Base-by-base conservation (phyloP, 495 filamentous ascomycete genomes). In the Hypoxylon crocopeplum region DNA sequence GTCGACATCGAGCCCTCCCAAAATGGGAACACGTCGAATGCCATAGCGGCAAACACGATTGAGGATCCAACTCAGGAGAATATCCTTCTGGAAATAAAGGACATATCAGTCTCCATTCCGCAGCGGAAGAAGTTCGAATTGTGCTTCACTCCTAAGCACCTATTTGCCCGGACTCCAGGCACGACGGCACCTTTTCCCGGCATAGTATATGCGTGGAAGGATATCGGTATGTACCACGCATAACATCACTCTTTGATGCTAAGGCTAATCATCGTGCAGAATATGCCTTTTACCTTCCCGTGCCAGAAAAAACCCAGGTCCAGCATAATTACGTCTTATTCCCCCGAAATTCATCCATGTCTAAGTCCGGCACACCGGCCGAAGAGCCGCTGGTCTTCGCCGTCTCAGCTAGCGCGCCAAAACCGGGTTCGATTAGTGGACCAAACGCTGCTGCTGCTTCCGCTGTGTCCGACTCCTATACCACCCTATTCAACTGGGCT, bases 311-410 rank as follows among this genome's bases (percentile, higher is more conserved):
- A 69, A 79, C 87, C 10, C 88, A 91, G 64, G 85, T 88, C 41
- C 92, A 96, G 69, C 86, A 88, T 77, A 96, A 94, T 68, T 97
- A 96, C 69, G 82, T 93, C 66, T 75, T 98, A 56, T 86, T 98
- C 53, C 91, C 93, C 3, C 87, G 76, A 80, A 84, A 66, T 75
- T 91, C 71, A 55, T 79, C 76, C 76, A 66, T 72, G 46, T 75
- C 67, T 57, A 73, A 52, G 56, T 67, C 63, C 24, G 48, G 41
- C 19, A 34, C 60, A 8, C 56, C 75, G 10, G 47, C 62, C 7
- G 74, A 76, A 13, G 93, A 97, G 60, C 84, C 89, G 20, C 83
- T 96, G 15, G 86, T 98, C 4, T 98, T 92, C 75, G 97, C 91
- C 0, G 81, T 97, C 27, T 77, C 85, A 6, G 85, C 88, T 51